Conservation (phyloP, 805 yeast species). For the Cyberlindnera petersonii region DNA sequence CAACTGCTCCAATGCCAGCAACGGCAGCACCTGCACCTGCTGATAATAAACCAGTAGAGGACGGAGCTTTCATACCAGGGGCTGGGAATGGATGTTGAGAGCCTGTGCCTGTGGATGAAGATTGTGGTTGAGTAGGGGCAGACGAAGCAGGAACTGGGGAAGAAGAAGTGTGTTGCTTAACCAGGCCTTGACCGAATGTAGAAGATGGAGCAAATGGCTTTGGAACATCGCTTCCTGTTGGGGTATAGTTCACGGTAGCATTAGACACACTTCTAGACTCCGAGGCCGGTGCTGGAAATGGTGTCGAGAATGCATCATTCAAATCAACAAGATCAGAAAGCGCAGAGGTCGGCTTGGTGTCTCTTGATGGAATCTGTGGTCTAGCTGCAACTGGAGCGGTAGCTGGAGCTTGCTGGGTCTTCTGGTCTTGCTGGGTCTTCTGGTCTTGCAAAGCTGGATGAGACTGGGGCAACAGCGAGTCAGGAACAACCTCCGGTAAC, state of each 20-base stretch:
- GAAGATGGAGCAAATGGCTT: conserved; percentile 76
- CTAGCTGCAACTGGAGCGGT: conserved; percentile 14
- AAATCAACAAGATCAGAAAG: conserved; percentile 63
- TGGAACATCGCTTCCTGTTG: conserved; percentile 29
- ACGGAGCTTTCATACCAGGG: no score
- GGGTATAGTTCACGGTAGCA: conserved; percentile 28
- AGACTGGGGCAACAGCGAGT: conserved; percentile 41
- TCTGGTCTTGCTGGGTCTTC: conserved; percentile 18
- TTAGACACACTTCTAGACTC: conserved; percentile 23
- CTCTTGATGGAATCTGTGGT: conserved; percentile 35
- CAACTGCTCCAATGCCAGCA: conserved; percentile 4
- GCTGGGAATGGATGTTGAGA: conserved; percentile 1
- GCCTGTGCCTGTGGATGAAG: not conserved
- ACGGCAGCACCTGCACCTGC: not conserved
- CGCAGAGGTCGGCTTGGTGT: conserved; percentile 45
- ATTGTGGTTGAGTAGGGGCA: conserved; percentile 5
- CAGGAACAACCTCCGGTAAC: conserved; percentile 77
- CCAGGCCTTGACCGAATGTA: conserved; percentile 74
- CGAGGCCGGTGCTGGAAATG: conserved; percentile 28
- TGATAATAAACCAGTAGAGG: conserved; percentile 6
- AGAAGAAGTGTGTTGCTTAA: conserved; percentile 30
- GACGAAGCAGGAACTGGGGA: conserved; percentile 20
- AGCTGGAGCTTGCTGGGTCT: conserved; percentile 10
- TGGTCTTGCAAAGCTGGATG: conserved; percentile 22
- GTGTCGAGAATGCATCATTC: conserved; percentile 50